phyloP scores from a whole-genome alignment of 1,284 basidiomycete genomes.

The Cutaneotrichosporon curvatum region DNA sequence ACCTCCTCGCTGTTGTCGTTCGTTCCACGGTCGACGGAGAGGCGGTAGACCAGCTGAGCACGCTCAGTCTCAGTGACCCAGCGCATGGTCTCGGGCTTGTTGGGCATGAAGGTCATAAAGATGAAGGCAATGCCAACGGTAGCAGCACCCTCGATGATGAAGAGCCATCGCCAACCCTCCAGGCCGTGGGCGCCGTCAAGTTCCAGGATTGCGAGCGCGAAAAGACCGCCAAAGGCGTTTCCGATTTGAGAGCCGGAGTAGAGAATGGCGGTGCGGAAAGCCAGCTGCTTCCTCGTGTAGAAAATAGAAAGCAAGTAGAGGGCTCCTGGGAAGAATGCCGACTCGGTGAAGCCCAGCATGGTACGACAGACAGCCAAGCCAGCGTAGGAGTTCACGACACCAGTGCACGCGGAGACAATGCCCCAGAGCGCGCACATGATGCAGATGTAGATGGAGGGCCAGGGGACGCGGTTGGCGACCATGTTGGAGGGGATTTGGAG shows the following conservation, averaged over 20 bases:
- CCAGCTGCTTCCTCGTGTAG: constrained; percentile 38
- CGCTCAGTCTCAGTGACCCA: constrained; percentile 31
- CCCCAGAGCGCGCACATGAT: constrained; percentile 34
- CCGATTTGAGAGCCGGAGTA: constrained; percentile 38
- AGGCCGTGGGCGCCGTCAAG: constrained; percentile 32
- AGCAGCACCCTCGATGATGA: constrained; percentile 29
- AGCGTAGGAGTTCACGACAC: constrained; percentile 26
- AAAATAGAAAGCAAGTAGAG: constrained; percentile 35
- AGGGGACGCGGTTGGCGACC: constrained; percentile 23
- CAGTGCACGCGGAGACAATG: constrained; percentile 27
- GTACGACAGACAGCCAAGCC: constrained; percentile 21
- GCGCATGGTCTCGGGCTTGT: constrained; percentile 29
- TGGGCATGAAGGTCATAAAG: constrained; percentile 35
- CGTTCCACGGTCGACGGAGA: constrained; percentile 33
- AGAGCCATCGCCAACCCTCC: constrained; percentile 36
- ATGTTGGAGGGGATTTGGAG: constrained; percentile 43
- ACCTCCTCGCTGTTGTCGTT: constrained; percentile 31
- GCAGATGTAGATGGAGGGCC: constrained; percentile 34
- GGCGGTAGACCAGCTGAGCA: constrained; percentile 32
- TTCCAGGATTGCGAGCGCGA: constrained; percentile 25
- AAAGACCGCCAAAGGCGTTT: constrained; percentile 37
- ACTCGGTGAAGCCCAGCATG: constrained; percentile 31
- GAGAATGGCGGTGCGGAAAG: constrained; percentile 25
- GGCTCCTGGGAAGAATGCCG: constrained; percentile 37
- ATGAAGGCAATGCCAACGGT: constrained; percentile 31